phyloP scores from a whole-genome alignment of 441 rosid species.

The Gossypium schwendimanii region DNA sequence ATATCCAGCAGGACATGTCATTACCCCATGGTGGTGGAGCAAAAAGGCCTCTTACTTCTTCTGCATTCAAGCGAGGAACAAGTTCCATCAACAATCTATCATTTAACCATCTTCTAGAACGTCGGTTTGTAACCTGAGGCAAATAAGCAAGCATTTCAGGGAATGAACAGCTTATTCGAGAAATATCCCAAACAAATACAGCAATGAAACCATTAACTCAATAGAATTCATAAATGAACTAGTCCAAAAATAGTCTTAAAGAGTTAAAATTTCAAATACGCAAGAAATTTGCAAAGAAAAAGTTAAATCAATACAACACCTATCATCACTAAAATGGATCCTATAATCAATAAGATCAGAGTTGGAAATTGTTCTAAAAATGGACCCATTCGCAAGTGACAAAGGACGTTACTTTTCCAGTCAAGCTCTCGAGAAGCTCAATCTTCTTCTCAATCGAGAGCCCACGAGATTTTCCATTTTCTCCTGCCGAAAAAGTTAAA shows the following conservation, averaged over 20 bases:
- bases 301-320: not conserved
- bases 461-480: slow-evolving; percentile 41
- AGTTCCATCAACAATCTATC: slow-evolving; percentile 92
- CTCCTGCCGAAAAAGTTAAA: slow-evolving; percentile 36
- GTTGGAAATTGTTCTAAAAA: not conserved
- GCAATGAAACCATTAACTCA: not conserved
- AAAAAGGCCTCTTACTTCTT: slow-evolving; percentile 84
- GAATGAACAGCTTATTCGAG: not conserved
- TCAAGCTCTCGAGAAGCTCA: slow-evolving; percentile 73
- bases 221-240: not conserved
- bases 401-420: slow-evolving; percentile 54
- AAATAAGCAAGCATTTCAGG: not conserved
- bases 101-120: slow-evolving; percentile 79
- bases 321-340: not conserved
- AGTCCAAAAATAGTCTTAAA: not conserved
- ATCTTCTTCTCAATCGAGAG: slow-evolving; percentile 80
- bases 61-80: slow-evolving; percentile 77
- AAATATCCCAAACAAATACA: not conserved
- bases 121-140: slow-evolving; percentile 67
- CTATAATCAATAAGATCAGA: not conserved
- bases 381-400: not conserved
- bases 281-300: not conserved
- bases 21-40: slow-evolving; percentile 97
- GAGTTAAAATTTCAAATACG: not conserved
- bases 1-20: not conserved